Conservation (phyloP, 2,329 filamentous ascomycete genomes). For the Botrytis fabae region DNA sequence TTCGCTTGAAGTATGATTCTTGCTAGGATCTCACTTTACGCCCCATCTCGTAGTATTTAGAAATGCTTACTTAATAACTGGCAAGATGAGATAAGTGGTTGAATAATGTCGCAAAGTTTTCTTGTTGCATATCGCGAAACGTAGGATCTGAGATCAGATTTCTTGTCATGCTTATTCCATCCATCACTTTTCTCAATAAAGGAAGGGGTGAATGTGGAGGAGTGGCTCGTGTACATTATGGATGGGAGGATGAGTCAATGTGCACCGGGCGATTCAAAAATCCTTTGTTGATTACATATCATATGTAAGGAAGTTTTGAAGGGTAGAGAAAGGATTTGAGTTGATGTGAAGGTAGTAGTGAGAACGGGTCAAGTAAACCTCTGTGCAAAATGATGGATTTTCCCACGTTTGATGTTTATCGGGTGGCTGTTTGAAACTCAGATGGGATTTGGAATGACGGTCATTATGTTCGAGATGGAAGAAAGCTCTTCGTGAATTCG, state of each 20-base stretch:
- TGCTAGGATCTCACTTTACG: neutral
- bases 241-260: neutral
- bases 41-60: constrained; percentile 1
- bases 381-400: neutral
- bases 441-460: neutral
- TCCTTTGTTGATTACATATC: constrained; percentile 5
- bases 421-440: neutral
- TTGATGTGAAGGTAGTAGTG: constrained; percentile 9
- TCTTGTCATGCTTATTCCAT: neutral
- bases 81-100: neutral
- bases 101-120: neutral
- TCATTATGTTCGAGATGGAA: neutral
- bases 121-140: constrained; percentile 20
- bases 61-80: neutral
- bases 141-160: constrained; percentile 19
- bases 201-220: neutral
- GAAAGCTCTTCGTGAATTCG: constrained; percentile 13
- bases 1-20: constrained; percentile 1
- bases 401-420: neutral
- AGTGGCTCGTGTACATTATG: neutral
- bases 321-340: neutral
- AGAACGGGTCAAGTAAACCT: neutral
- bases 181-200: neutral
- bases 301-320: neutral
- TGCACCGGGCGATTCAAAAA: constrained; percentile 1